Evolutionary conservation across 306 rosid genomes (phyloP), one percentile per base, ranked within the genome.

Genomic region (Casuarina glauca): DNA sequence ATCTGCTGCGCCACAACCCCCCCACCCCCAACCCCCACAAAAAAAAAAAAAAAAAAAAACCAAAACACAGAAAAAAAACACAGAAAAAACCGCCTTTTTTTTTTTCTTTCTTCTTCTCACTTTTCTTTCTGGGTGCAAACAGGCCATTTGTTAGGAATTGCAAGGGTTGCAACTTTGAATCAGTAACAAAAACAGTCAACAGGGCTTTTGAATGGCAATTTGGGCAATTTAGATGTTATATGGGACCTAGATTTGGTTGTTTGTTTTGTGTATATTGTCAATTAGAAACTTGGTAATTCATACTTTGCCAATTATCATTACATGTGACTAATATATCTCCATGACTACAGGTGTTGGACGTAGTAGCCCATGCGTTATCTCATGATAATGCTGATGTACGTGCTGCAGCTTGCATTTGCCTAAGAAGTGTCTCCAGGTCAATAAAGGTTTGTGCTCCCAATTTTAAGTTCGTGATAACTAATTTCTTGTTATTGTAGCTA

Each of bases 371-470:
- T 84, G 93, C 93, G 20, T 82, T 95, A 82, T 83, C 76, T 73
- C 92, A 91, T 81, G 91, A 92, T 76, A 90, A 86, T 77, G 77
- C 86, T 79, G 84, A 75, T 48, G 86, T 95, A 68, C 97, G 96
- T 44, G 70, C 73, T 46, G 97, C 97, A 58, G 99, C 97, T 80
- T 95, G 99, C 90, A 85, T 88, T 85, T 95, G 97, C 92, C 82
- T 95, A 81, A 91, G 82, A 93, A 89, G 87, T 78, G 90, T 85
- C 74, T 93, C 97, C 57, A 96, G 97, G 80, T 95, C 99, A 83
- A 82, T 95, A 88, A 91, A 89, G 97, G 97, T 95, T 50, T 83
- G 91, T 63, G 48, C 64, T 78, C 48, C 66, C 77, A 63, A 69
- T 80, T 51, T 45, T 32, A 20, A 54, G 58, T 53, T 45, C 32